Percentiles rank a stretch among this genome's conserved stretches.
These are phyloP conservation scores for Raffaelea albimanens DNA, from an alignment of 2,329 filamentous ascomycete genomes.

Conservation along the genomic window DNA sequence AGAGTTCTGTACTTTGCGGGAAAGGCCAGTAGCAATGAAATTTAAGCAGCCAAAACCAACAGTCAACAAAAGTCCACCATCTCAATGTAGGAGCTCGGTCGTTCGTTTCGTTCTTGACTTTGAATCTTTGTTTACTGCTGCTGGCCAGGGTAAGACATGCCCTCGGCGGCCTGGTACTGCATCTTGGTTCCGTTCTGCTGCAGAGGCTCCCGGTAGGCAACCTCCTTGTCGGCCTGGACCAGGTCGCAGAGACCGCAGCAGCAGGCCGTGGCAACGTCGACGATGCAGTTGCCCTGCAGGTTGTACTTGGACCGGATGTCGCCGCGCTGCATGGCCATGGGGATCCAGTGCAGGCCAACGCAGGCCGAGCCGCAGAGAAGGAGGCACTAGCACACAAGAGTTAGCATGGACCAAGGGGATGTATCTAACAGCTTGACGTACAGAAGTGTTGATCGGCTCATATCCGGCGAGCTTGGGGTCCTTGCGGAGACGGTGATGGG, in stretches of 20 bases:
- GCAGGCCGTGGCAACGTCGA: constrained; percentile 31
- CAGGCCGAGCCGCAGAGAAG: constrained; percentile 31
- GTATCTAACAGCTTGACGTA: no score
- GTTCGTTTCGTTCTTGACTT: no score
- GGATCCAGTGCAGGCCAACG: constrained; percentile 31
- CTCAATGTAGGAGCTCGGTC: no score
- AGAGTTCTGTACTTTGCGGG: no score
- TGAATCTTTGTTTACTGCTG: neutral
- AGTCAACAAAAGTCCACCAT: no score
- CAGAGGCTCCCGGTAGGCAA: constrained; percentile 24
- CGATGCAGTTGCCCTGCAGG: constrained; percentile 32
- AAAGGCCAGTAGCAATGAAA: no score
- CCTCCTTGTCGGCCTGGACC: constrained; percentile 39
- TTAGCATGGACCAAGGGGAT: no score
- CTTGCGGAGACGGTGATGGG: constrained; percentile 33
- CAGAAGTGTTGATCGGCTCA: constrained; percentile 36
- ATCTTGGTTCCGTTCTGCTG: constrained; percentile 15
- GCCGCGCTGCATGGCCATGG: constrained; percentile 34
- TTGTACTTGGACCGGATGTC: constrained; percentile 34
- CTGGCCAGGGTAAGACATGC: constrained; percentile 19
- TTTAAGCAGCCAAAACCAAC: no score
- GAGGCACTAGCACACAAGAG: constrained; percentile 26
- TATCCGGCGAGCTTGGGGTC: constrained; percentile 30
- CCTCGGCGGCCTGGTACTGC: constrained; percentile 21
- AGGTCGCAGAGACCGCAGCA: constrained; percentile 36